Conservation (phyloP, 768 basidiomycete genomes). For the Boletus sp. region DNA sequence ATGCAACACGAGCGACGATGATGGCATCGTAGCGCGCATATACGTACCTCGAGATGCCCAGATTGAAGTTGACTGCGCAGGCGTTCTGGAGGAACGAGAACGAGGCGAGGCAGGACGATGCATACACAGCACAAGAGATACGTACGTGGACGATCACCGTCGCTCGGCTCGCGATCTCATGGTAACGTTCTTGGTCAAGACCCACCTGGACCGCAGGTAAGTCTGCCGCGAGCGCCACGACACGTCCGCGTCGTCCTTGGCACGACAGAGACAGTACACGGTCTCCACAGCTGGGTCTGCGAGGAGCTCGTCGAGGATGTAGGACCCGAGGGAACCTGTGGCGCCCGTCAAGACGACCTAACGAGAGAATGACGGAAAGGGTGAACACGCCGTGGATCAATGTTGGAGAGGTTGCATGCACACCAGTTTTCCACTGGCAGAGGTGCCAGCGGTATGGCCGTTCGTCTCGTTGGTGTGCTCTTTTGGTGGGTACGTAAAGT, state of each 20-base stretch:
- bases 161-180: constrained; percentile 32
- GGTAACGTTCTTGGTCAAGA: constrained; percentile 36
- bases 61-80: constrained; percentile 57
- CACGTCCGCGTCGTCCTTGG: constrained; percentile 43
- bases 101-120: too few relatives aligned
- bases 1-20: too few relatives aligned
- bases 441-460: constrained; percentile 5
- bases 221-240: constrained; percentile 45
- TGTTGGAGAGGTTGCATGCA: background rate
- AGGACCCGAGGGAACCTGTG: constrained; percentile 54
- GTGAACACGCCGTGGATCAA: background rate
- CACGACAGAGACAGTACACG: constrained; percentile 53
- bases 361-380: too few relatives aligned
- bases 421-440: constrained; percentile 20
- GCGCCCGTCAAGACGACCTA: constrained; percentile 47
- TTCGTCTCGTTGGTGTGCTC: constrained; percentile 4
- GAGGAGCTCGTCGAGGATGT: constrained; percentile 48
- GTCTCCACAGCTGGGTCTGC: constrained; percentile 35
- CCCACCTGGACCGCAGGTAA: constrained; percentile 42
- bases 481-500: constrained; percentile 5
- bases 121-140: background rate
- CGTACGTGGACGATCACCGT: constrained; percentile 49
- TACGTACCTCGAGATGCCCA: constrained; percentile 31
- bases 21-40: too few relatives aligned
- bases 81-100: constrained; percentile 44